Evolutionary conservation across 257 asterid species (phyloP), one percentile per base, ranked within the genome.

Genomic region (Cinchona pubescens): DNA sequence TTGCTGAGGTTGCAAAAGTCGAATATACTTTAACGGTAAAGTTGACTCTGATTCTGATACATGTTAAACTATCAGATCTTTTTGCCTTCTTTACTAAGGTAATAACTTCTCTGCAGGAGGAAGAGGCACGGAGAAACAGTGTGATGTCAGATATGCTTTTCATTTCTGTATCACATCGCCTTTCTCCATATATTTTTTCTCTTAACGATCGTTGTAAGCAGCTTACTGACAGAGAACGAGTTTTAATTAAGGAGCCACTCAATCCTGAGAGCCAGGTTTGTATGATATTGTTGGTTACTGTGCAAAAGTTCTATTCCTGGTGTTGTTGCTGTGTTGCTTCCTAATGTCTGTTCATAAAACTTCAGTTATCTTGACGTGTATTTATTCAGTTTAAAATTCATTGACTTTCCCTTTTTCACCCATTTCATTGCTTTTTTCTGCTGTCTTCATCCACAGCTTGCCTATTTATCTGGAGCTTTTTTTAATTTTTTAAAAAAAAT

Each of bases 241-340:
- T 76, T 77, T 83, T 35, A 80, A 88, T 83, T 34, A 90, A 86
- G 80, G 99, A 90, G 87, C 79, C 34, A 48, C 79, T 94, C 79
- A 94, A 94, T 85, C 99, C 99, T 32, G 86, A n/a, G 71, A 18
- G 95, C 97, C 80, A 94, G 99, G 99, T 94, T 77, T 83, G 91
- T 80, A 73, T 78, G 67, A 79, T 64, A 72, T 35, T 79, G 53
- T 58, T 62, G 23, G 51, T 58, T 69, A n/a, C 25, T 35, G 27
- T 49, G 29, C 14, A 58, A 29, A 9, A 59, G 25, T 32, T 46
- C 5, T 11, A 34, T 15, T 40, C 30, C 7, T 11, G 64, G 46
- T 45, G 68, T 9, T 2, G 21, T 13, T 32, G 43, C 35, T 66
- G 51, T 4, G 14, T 38, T 63, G 42, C 34, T 34, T 40, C 58